A percentile compares a stretch with the other conserved stretches of the same genome.
Evolutionary conservation across 768 basidiomycete species (phyloP).

Genomic region (Neoboletus subvelutipes): DNA sequence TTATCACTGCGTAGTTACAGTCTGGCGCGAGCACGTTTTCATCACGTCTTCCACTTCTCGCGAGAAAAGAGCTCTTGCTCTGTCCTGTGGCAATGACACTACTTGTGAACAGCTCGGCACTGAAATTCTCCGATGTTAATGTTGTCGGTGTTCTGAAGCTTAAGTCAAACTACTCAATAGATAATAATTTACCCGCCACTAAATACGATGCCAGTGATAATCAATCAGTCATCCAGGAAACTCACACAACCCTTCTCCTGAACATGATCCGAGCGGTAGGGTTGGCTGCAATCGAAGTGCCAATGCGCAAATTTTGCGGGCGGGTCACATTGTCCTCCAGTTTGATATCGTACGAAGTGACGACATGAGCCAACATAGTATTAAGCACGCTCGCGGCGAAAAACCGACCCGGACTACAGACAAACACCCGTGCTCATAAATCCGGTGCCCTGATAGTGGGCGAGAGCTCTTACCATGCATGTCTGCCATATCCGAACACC

Average conservation of each 20-base stretch:
- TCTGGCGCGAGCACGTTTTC: too few relatives aligned
- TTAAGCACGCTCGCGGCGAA: slow-evolving; percentile 6
- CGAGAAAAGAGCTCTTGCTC: slow-evolving; percentile 5
- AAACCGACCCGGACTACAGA: slow-evolving; percentile 4
- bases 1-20: too few relatives aligned
- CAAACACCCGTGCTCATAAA: neutral
- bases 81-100: slow-evolving; percentile 4
- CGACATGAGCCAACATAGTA: slow-evolving; percentile 15
- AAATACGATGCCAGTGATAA: neutral
- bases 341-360: slow-evolving; percentile 19
- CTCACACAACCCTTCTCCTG: slow-evolving; percentile 6
- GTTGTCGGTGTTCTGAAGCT: too few relatives aligned
- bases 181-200: neutral
- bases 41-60: too few relatives aligned
- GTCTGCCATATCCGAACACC: neutral
- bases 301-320: slow-evolving; percentile 1
- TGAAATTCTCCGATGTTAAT: too few relatives aligned
- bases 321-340: neutral
- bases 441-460: neutral
- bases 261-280: slow-evolving; percentile 11
- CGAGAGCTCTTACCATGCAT: slow-evolving; percentile 9
- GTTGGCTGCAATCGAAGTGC: neutral
- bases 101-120: too few relatives aligned
- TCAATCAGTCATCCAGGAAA: too few relatives aligned
- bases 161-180: neutral